phyloP scores from a whole-genome alignment of 768 basidiomycete species.

The Boletus insuetus region DNA sequence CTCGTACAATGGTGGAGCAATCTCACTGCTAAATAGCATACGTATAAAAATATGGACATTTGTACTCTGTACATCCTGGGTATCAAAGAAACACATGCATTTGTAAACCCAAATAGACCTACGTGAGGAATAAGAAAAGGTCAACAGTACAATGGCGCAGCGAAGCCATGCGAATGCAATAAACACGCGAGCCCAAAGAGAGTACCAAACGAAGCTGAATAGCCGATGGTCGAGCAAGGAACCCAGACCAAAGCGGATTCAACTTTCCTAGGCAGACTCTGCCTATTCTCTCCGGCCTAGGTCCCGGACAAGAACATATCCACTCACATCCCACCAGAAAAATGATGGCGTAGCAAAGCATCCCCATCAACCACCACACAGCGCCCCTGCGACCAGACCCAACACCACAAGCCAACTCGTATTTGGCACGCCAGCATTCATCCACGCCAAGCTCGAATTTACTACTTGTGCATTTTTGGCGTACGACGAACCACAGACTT shows the following conservation, averaged over 20 bases:
- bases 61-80: background rate
- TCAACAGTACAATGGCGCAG: too few species aligned
- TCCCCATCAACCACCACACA: slow-evolving; percentile 12
- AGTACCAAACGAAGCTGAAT: background rate
- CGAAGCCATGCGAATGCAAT: background rate
- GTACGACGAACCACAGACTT: slow-evolving; percentile 52
- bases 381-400: slow-evolving; percentile 7
- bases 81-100: background rate
- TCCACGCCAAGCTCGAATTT: slow-evolving; percentile 5
- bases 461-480: slow-evolving; percentile 27
- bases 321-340: background rate
- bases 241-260: background rate
- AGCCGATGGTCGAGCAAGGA: background rate
- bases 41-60: too few species aligned
- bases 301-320: background rate
- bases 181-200: background rate
- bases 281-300: background rate
- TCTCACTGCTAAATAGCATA: too few species aligned
- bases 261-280: too few species aligned
- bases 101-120: background rate
- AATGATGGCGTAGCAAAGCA: too few species aligned
- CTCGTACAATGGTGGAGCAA: too few species aligned
- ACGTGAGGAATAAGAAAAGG: background rate
- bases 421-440: slow-evolving; percentile 5
- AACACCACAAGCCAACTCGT: slow-evolving; percentile 3